Base-by-base conservation (phyloP, 2,329 filamentous ascomycete species). In the Phoma sp. region DNA sequence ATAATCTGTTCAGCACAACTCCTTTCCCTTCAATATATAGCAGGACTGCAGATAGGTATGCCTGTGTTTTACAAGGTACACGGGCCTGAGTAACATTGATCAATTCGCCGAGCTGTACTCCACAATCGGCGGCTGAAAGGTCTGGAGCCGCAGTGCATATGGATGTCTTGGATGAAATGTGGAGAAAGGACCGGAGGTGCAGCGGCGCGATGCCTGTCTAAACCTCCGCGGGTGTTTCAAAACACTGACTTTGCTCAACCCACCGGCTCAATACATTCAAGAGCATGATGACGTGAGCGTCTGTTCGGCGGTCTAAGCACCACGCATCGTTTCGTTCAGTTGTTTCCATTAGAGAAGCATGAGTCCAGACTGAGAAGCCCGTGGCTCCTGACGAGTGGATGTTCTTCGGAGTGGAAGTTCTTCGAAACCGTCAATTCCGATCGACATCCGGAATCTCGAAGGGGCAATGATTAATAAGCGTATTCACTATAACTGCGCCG, bases 401-500 rank as follows among this genome's bases (percentile, higher is more conserved):
- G 8, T 17, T 6, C 17, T 21, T 4, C 17, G 6, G 17, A 22
- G 8, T 24, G 36, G 19, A 22, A 10, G 19, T 22, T 4, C 3
- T 35, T 17, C 6, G n/a, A n/a, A 7, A 35, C 5, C 1, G 32
- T 33, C 8, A 15, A 15, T 4, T 35, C 32, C 15, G 15, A 19
- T 35, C 32, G 32, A 35, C 32, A 35, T 17, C 32, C 17, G 32
- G n/a, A 54, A 54, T 21, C 32, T n/a, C 10, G 21, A 31, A 40
- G 6, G 9, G 27, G 36, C 40, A 24, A 33, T 17, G 25, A 15
- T 29, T 33, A 39, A 41, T 12, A 17, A 24, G 12, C 10, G 45
- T 17, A 38, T 55, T 33, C 55, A 33, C 56, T 48, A 44, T 24
- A 35, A 15, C 27, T 51, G 21, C 36, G 29, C 51, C 38, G 21